Evolutionary conservation across 257 asterid species (phyloP), one percentile per base, ranked within the genome.

Genomic region (Plectranthus barbatus): DNA sequence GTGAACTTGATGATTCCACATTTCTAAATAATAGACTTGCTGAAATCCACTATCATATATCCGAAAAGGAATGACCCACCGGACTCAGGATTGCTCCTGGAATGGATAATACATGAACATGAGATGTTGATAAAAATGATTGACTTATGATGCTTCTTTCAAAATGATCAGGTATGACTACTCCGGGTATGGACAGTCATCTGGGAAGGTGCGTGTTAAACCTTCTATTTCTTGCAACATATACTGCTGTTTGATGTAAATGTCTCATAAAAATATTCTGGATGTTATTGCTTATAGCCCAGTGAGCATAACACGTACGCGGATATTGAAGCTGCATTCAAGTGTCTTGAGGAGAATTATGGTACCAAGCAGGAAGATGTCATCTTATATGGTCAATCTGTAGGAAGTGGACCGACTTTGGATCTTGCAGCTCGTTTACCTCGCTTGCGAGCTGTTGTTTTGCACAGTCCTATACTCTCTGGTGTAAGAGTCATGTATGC

Each of bases 111-210:
- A 49, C 59, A 49, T 5, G 41, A 39, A 47, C 36, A 17, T n/a
- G n/a, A 18, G 41, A 54, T 65, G 9, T 57, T 48, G 10, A 45
- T 11, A 15, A 58, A 48, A 46, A 48, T 36, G 67, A 37, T 29
- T 46, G 6, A 62, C 31, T 24, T 26, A 68, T 79, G 66, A 60
- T 74, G 71, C 45, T 41, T 64, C 60, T 70, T 23, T 53, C 19
- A 55, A 63, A 65, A 56, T 69, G 68, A 77, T 77, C 81, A 91
- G 98, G 78, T 91, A 88, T 18, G 98, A 91, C 69, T 91, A 91
- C 75, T 88, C 98, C 57, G 98, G 98, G 15, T 91, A 91, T 62
- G 98, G 98, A 23, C 98, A 78, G 69, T 91, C 98, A 52, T 74
- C 96, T n/a, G 96, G 96, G 62, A 91, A 88, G 96, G 98, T 91